Percentiles rank a stretch among this genome's conserved stretches.
These are phyloP conservation scores for Ophiostoma australiae DNA, from an alignment of 2,329 filamentous ascomycete species.

Conservation along the genomic window DNA sequence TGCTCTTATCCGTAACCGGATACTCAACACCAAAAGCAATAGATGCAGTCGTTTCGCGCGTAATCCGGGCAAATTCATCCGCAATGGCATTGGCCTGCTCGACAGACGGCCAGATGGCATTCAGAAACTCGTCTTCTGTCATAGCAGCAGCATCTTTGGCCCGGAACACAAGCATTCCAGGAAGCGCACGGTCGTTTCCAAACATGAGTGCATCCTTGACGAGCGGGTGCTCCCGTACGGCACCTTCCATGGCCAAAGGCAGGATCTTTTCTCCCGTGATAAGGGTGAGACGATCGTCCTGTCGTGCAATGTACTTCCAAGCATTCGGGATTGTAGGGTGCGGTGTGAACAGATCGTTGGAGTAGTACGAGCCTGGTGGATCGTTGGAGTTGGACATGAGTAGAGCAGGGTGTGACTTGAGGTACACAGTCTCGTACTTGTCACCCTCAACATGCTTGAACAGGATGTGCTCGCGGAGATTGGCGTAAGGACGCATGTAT, in stretches of 20 bases:
- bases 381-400: conserved; percentile 36
- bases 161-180: conserved; percentile 35
- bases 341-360: conserved; percentile 36
- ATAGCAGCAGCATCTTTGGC: conserved; percentile 30
- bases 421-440: conserved; percentile 36
- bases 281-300: conserved; percentile 39
- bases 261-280: conserved; percentile 40
- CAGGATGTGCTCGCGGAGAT: conserved; percentile 35
- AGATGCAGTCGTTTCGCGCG: conserved; percentile 39
- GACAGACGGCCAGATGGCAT: conserved; percentile 37
- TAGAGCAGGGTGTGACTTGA: conserved; percentile 35
- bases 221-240: conserved; percentile 34
- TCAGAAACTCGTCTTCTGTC: conserved; percentile 35
- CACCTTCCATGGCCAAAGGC: conserved; percentile 36
- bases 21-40: conserved; percentile 35
- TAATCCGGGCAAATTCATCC: conserved; percentile 42
- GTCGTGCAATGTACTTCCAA: conserved; percentile 39
- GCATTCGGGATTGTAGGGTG: conserved; percentile 36
- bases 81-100: conserved; percentile 38
- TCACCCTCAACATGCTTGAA: conserved; percentile 37
- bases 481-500: conserved; percentile 39
- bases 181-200: conserved; percentile 34
- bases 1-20: conserved; percentile 44
- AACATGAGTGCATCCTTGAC: conserved; percentile 36
- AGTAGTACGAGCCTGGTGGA: conserved; percentile 37